Evolutionary conservation across 1,284 basidiomycete species (phyloP).

Genomic region (Rhizoctonia solani): DNA sequence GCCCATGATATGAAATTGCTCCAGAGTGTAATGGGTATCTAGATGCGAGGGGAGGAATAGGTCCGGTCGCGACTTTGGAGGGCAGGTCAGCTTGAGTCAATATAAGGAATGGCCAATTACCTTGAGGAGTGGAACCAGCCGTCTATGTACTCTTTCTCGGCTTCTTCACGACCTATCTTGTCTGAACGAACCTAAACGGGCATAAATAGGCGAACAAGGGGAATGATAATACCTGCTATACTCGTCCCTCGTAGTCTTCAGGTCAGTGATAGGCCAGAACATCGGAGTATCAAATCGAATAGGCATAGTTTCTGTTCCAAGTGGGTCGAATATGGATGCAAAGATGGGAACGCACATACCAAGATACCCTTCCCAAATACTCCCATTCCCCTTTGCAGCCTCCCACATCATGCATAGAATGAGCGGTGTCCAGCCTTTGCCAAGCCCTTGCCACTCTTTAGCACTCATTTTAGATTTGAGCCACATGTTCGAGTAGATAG

Average conservation of each 20-base stretch:
- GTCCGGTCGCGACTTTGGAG: slow-evolving; percentile 63
- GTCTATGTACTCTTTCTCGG: slow-evolving; percentile 73
- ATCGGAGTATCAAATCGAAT: slow-evolving; percentile 85
- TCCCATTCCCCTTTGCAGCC: slow-evolving; percentile 59
- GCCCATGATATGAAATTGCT: slow-evolving; percentile 87
- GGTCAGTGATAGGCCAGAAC: slow-evolving; percentile 84
- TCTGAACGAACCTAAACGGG: slow-evolving; percentile 50
- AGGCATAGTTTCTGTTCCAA: slow-evolving; percentile 57
- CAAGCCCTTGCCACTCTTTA: slow-evolving; percentile 66
- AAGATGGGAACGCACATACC: slow-evolving; percentile 50
- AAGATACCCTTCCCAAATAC: slow-evolving; percentile 72
- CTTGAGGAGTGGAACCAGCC: slow-evolving; percentile 66
- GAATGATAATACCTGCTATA: slow-evolving; percentile 69
- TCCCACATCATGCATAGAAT: slow-evolving; percentile 98
- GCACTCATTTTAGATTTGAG: slow-evolving; percentile 63
- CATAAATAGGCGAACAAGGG: slow-evolving; percentile 8
- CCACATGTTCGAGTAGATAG: slow-evolving; percentile 79
- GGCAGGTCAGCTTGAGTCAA: slow-evolving; percentile 1
- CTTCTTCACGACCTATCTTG: slow-evolving; percentile 86
- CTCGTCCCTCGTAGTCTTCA: slow-evolving; percentile 84
- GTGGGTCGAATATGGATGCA: slow-evolving; percentile 7
- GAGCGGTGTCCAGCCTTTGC: slow-evolving; percentile 82
- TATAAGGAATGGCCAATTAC: slow-evolving; percentile 47
- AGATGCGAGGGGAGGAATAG: slow-evolving; percentile 63
- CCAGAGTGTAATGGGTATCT: slow-evolving; percentile 65